Evolutionary conservation across 2,329 filamentous ascomycete species (phyloP).

Genomic region (Teratosphaeria destructans): DNA sequence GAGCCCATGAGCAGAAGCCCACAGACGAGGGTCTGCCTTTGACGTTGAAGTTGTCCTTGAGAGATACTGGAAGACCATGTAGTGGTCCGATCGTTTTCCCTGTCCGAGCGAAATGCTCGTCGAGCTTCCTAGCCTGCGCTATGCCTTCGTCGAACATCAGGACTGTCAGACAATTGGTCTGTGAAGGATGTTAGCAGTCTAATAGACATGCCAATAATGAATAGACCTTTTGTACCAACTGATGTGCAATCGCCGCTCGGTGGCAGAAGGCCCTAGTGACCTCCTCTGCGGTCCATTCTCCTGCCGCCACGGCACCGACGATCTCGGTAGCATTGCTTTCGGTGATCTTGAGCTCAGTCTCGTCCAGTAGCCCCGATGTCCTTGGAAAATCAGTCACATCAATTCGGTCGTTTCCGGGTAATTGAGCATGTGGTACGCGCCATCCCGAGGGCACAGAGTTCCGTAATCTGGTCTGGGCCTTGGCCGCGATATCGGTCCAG

Average conservation of each 20-base stretch:
- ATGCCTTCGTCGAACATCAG: constrained; percentile 46
- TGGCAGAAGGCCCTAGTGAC: constrained; percentile 47
- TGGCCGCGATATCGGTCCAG: constrained; percentile 38
- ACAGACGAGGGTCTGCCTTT: constrained; percentile 50
- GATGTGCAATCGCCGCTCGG: constrained; percentile 44
- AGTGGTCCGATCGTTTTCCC: constrained; percentile 49
- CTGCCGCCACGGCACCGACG: constrained; percentile 29
- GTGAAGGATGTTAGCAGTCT: background rate
- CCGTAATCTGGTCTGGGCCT: constrained; percentile 33
- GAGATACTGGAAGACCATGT: constrained; percentile 55
- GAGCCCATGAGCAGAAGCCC: constrained; percentile 53
- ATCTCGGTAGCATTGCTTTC: constrained; percentile 31
- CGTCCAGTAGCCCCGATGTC: constrained; percentile 49
- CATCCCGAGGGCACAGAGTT: constrained; percentile 49
- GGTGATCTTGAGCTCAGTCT: constrained; percentile 42
- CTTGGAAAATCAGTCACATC: constrained; percentile 48
- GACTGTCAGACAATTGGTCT: constrained; percentile 53
- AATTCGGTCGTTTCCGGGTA: constrained; percentile 44
- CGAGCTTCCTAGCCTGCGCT: constrained; percentile 40
- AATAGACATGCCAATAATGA: background rate
- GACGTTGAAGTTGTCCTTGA: constrained; percentile 64
- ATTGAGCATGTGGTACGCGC: constrained; percentile 42
- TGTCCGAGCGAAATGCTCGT: constrained; percentile 38
- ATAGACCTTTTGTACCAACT: constrained; percentile 33
- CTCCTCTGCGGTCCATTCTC: constrained; percentile 41